These are phyloP conservation scores for Backusella liffmaniae DNA, from an alignment of 192 early-diverging fungal species.

Conservation along the genomic window DNA sequence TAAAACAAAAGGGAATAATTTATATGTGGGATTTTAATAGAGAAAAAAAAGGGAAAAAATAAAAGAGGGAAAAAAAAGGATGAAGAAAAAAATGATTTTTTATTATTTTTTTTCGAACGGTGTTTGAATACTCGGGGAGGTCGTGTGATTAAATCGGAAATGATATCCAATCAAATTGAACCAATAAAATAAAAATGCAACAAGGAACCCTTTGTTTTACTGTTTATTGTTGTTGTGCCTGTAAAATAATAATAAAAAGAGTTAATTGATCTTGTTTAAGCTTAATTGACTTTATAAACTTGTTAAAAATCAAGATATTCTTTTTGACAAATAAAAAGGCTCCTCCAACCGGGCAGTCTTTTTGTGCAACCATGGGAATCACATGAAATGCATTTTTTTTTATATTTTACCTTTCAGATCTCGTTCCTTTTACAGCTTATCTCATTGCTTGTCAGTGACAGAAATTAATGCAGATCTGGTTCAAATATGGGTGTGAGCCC, in stretches of 20 bases:
- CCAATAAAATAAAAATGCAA: neutral
- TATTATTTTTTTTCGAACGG: neutral
- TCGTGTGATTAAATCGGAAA: constrained; percentile 4
- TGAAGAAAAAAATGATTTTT: neutral
- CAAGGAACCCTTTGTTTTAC: neutral
- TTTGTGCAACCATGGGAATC: neutral
- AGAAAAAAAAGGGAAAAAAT: neutral
- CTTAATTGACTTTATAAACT: neutral
- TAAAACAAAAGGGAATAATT: neutral
- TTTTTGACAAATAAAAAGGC: neutral
- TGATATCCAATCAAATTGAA: neutral
- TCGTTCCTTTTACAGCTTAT: neutral
- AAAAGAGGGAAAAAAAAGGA: constrained; percentile 2
- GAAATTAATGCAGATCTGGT: neutral
- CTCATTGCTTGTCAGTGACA: neutral
- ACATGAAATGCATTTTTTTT: neutral
- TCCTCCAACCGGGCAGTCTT: neutral
- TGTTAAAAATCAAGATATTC: neutral
- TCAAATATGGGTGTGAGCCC: neutral
- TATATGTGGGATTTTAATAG: neutral
- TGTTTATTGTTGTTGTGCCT: neutral
- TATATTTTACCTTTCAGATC: neutral
- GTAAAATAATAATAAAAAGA: neutral
- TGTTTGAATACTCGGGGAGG: neutral
- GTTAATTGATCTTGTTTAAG: neutral